These are phyloP conservation scores for Pichia kudriavzevii DNA, from an alignment of 1,139 yeast species.

Conservation along the genomic window DNA sequence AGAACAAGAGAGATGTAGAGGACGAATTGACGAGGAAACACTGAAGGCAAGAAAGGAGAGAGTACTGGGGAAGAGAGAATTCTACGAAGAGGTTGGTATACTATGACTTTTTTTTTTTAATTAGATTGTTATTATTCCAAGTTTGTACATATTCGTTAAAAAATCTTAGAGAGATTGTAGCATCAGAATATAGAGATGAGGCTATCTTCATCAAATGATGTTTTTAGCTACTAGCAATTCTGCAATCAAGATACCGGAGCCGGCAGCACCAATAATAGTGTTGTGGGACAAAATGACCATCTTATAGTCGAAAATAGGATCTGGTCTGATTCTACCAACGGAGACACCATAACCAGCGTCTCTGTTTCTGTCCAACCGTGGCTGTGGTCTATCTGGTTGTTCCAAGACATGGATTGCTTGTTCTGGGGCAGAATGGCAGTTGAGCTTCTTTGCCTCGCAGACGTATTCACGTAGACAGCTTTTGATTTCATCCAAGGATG, in stretches of 20 bases:
- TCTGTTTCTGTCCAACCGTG: conserved; percentile 93
- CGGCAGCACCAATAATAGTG: conserved; percentile 98
- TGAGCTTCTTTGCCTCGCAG: conserved; percentile 74
- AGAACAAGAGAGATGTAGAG: too few relatives aligned
- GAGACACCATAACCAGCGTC: conserved; percentile 92
- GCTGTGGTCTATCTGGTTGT: conserved; percentile 93
- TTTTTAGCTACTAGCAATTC: conserved; percentile 74
- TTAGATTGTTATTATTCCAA: too few relatives aligned
- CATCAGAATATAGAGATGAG: too few relatives aligned
- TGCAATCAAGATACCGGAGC: conserved; percentile 96
- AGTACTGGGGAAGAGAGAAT: too few relatives aligned
- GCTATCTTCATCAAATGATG: too few relatives aligned
- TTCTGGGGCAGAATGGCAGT: conserved; percentile 89
- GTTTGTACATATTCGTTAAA: too few relatives aligned
- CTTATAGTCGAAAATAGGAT: conserved; percentile 86
- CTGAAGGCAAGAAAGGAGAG: too few relatives aligned
- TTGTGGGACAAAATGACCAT: conserved; percentile 96
- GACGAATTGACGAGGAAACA: too few relatives aligned
- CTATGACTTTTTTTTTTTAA: too few relatives aligned
- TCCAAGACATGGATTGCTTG: conserved; percentile 88
- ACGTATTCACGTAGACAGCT: conserved; percentile 60
- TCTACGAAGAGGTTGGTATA: too few relatives aligned
- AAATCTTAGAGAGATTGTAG: too few relatives aligned
- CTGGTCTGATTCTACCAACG: conserved; percentile 91
- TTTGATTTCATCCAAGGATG: conserved; percentile 75